phyloP scores from a whole-genome alignment of 176 grass and related monocot genomes.

The sorghum (Sorghum bicolor) region Sorghum_bicolor_NCBIv3 NC_012871.2:70854501-70855000 shows the following conservation, averaged over 20 bases:
- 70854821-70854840: neutral
- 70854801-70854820: neutral
- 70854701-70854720: slow-evolving; percentile 23
- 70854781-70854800: neutral
- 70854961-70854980: neutral
- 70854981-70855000: neutral
- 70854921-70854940: neutral
- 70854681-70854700: neutral
- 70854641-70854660: slow-evolving; percentile 23
- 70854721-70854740: neutral
- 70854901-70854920: neutral
- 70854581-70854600: slow-evolving; percentile 69
- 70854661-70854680: neutral
- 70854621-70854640: slow-evolving; percentile 1
- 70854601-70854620: slow-evolving; percentile 39
- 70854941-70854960: neutral
- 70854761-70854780: no score
- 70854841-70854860: slow-evolving; percentile 18
- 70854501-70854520: slow-evolving; percentile 68
- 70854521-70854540: slow-evolving; percentile 28
- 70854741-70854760: neutral
- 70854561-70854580: slow-evolving; percentile 47
- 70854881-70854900: neutral
- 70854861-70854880: neutral
- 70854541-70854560: neutral